These are phyloP conservation scores for Oryza nivara DNA, from an alignment of 176 grass and related monocot species.

Conservation along the genomic window DNA sequence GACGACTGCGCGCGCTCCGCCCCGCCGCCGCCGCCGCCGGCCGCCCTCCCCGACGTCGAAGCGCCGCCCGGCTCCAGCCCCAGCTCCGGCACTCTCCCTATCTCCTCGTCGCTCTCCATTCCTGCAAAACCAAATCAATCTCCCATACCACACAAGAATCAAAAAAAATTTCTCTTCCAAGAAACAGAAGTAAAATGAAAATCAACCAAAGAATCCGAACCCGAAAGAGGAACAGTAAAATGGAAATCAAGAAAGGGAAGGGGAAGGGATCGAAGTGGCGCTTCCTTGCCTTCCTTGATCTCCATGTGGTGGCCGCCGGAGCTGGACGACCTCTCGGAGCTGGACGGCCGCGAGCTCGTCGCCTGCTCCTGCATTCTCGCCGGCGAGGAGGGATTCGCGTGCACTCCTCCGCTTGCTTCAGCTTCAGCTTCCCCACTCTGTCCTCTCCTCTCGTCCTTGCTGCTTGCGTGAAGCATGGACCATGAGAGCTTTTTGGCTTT, in stretches of 20 bases:
- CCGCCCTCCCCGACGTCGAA: constrained; percentile 60
- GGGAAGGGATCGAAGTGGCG: not conserved
- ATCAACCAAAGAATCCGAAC: not conserved
- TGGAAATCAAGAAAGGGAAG: not conserved
- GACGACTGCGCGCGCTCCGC: constrained; percentile 56
- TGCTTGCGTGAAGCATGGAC: constrained; percentile 22
- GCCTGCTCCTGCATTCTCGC: constrained; percentile 68
- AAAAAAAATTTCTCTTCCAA: not conserved
- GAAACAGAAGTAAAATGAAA: not conserved
- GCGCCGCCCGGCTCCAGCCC: constrained; percentile 52
- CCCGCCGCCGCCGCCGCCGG: constrained; percentile 15
- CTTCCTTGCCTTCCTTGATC: constrained; percentile 68
- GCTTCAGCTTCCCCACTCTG: constrained; percentile 28
- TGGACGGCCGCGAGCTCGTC: constrained; percentile 81
- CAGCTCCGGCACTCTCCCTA: constrained; percentile 71
- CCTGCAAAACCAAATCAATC: constrained; percentile 43
- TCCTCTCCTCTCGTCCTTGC: too few species aligned
- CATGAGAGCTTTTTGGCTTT: constrained; percentile 10
- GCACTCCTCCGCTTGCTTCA: not conserved
- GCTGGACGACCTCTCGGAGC: constrained; percentile 97
- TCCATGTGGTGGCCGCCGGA: constrained; percentile 74
- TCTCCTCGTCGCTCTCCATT: constrained; percentile 86
- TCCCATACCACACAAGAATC: not conserved
- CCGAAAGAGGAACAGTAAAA: not conserved
- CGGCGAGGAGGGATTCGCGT: not conserved